A percentile compares a stretch with the other conserved stretches of the same genome.
phyloP scores from a whole-genome alignment of 306 rosid genomes.

The Glycine tomentella region DNA sequence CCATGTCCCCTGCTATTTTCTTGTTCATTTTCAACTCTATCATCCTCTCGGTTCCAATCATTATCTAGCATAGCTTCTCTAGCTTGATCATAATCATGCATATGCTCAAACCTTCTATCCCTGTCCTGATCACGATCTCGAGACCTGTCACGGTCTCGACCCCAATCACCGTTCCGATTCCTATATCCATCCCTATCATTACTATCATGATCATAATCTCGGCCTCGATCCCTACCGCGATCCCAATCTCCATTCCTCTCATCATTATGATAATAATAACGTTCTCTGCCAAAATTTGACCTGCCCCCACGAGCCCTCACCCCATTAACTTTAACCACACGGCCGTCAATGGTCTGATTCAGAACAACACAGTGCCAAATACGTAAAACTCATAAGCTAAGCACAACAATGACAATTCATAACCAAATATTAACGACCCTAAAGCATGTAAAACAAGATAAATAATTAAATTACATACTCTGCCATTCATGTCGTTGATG shows the following conservation, averaged over 20 bases:
- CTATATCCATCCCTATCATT: constrained; percentile 62
- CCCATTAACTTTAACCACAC: constrained; percentile 82
- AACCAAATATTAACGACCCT: background rate
- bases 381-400: constrained; percentile 39
- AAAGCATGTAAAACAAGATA: constrained; percentile 24
- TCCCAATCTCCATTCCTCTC: constrained; percentile 77
- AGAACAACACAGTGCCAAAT: constrained; percentile 47
- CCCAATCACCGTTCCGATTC: constrained; percentile 57
- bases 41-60: constrained; percentile 55
- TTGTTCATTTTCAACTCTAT: constrained; percentile 48
- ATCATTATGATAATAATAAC: constrained; percentile 47
- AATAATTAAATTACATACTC: constrained; percentile 63
- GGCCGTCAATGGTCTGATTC: constrained; percentile 81
- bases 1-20: constrained; percentile 48
- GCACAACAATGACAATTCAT: constrained; percentile 20
- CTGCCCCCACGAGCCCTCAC: constrained; percentile 79
- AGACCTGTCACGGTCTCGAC: constrained; percentile 67
- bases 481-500: constrained; percentile 89
- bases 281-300: constrained; percentile 70
- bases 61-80: constrained; percentile 56
- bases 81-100: constrained; percentile 53
- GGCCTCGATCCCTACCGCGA: constrained; percentile 58
- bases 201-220: constrained; percentile 62
- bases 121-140: constrained; percentile 63
- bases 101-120: constrained; percentile 63